Base-by-base conservation (phyloP, 1,139 yeast species). In the Yamadazyma diddensiae region DNA sequence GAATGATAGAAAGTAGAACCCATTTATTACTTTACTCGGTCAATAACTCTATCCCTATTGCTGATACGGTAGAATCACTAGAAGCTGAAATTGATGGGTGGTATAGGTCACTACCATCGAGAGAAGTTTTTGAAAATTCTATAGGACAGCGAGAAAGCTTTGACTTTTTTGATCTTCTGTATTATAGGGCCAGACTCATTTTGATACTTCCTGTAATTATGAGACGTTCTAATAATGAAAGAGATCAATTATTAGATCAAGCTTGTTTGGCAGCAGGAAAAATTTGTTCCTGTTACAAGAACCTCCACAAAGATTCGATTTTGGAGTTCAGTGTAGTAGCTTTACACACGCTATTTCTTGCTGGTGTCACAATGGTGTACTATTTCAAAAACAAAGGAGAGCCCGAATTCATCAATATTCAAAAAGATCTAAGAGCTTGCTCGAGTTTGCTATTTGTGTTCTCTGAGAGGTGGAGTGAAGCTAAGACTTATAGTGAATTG, bases 261-360 rank as follows among this genome's bases (percentile, higher is more conserved):
- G 47, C 42, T 3, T 41, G 45, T 21, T 26, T 36, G 4, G 43
- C 48, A 1, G 48, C 48, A 11, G 48, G 47, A 1, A 33, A 34
- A 12, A 42, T 44, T 8, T 41, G 45, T 29, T 26, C 38, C 2
- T 33, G 44, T 24, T 44, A 44, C 20, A 41, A 41, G 26, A 34
- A 33, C 7, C 33, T 44, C 15, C 34, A 41, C 15, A 30, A 39
- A 21, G 48, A 36, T 6, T 33, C 41, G 2, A 42, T 44, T 8
- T 23, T 44, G 10, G 48, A 44, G 26, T 44, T 44, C 22, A 42
- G 47, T 34, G 38, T 44, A 2, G 38, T 44, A 2, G 47, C 48
- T 4, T 33, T 44, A 14, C 45, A 41, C 21, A 39, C 43, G 2
- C 38, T 37, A 6, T 38, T 39, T 29, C 29, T 41, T 10, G 45